Conservation (phyloP, 768 basidiomycete species). For the Tephrocybe sp. region DNA sequence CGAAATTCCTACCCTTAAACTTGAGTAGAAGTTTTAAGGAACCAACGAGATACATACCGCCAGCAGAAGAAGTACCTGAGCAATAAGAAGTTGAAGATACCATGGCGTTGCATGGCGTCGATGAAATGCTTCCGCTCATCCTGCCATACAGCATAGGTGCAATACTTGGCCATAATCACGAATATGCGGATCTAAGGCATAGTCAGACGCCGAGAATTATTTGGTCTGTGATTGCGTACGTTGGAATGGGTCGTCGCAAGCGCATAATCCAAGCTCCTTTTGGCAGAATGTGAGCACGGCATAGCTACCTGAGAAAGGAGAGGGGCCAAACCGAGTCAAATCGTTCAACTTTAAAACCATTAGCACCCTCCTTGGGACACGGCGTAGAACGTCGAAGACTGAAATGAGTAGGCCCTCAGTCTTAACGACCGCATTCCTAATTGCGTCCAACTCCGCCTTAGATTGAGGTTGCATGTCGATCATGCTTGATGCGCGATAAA, state of each 20-base stretch:
- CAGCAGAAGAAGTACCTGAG: constrained; percentile 58
- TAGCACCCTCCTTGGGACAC: constrained; percentile 79
- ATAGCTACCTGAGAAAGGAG: background rate
- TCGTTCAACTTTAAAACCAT: constrained; percentile 90
- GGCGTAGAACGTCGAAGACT: constrained; percentile 84
- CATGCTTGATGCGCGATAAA: constrained; percentile 71
- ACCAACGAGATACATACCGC: constrained; percentile 54
- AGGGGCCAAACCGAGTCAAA: constrained; percentile 58
- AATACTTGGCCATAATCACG: constrained; percentile 88
- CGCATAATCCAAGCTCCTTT: constrained; percentile 80
- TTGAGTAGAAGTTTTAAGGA: constrained; percentile 1
- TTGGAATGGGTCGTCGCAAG: constrained; percentile 86
- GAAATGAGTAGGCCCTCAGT: constrained; percentile 81
- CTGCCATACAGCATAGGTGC: constrained; percentile 75
- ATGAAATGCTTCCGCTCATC: constrained; percentile 56
- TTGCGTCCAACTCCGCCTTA: constrained; percentile 75
- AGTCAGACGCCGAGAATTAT: background rate
- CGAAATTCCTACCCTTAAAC: constrained; percentile 50
- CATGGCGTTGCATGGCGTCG: constrained; percentile 46
- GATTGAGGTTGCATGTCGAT: constrained; percentile 73
- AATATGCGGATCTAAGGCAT: constrained; percentile 75
- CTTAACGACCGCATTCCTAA: constrained; percentile 80
- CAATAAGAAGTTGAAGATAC: constrained; percentile 48
- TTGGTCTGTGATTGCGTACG: constrained; percentile 32
- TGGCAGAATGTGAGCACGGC: no score